phyloP scores from a whole-genome alignment of 2,329 filamentous ascomycete species.

The Xenoacremonium recifei region DNA sequence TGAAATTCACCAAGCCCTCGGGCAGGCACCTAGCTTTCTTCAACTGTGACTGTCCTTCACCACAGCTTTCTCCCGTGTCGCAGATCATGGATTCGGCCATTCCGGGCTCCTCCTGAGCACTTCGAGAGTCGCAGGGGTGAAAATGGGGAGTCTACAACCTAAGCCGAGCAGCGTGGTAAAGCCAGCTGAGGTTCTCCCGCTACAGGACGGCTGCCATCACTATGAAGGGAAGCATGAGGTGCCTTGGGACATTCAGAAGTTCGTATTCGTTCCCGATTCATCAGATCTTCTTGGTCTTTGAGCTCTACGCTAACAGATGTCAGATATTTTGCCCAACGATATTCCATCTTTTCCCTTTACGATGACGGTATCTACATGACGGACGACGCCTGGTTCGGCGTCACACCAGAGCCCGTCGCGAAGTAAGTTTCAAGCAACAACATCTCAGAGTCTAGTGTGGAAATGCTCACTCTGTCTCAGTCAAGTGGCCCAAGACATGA shows the following conservation, averaged over 20 bases:
- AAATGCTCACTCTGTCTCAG: conserved; percentile 40
- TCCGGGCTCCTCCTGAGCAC: no score
- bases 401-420: conserved; percentile 90
- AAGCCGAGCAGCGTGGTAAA: conserved; percentile 29
- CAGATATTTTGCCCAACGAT: conserved; percentile 88
- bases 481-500: conserved; percentile 73
- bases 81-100: no score
- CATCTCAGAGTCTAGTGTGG: not conserved
- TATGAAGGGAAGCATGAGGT: conserved; percentile 71
- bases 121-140: not conserved
- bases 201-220: conserved; percentile 69
- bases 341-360: conserved; percentile 84
- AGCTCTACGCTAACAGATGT: no score
- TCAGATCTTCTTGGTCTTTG: no score
- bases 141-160: conserved; percentile 12
- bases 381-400: conserved; percentile 92
- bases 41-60: conserved; percentile 12
- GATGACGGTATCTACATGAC: conserved; percentile 89
- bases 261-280: no score
- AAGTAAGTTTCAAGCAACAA: conserved; percentile 50
- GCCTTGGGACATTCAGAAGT: conserved; percentile 85
- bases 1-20: no score
- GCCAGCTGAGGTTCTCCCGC: conserved; percentile 44
- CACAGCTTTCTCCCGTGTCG: no score
- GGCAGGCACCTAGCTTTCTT: no score